A percentile compares a stretch with the other conserved stretches of the same genome.
phyloP scores from a whole-genome alignment of 164 flowering plant species.

The Aristolochia californica region DNA sequence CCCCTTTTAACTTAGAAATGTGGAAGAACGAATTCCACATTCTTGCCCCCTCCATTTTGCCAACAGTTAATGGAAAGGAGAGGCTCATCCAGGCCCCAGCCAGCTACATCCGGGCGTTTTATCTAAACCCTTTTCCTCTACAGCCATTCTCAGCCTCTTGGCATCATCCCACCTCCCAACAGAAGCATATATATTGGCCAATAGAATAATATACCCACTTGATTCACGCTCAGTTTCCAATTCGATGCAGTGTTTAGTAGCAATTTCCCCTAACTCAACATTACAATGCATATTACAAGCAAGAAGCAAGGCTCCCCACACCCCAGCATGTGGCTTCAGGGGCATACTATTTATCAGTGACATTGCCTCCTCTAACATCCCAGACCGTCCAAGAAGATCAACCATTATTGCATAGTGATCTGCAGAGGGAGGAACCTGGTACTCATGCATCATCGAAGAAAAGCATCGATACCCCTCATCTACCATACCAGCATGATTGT shows the following conservation, averaged over 20 bases:
- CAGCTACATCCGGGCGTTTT: conserved; percentile 38
- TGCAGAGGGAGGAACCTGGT: conserved; percentile 25
- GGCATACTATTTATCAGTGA: conserved; percentile 34
- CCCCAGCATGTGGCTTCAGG: conserved; percentile 31
- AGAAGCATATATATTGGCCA: conserved; percentile 36
- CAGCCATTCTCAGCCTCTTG: conserved; percentile 19
- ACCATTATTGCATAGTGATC: conserved; percentile 45
- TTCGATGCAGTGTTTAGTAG: conserved; percentile 27
- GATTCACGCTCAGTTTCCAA: conserved; percentile 25
- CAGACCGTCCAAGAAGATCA: conserved; percentile 38
- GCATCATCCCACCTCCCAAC: conserved; percentile 41
- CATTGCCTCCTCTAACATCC: conserved; percentile 29
- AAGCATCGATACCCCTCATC: conserved; percentile 35
- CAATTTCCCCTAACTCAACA: conserved; percentile 36
- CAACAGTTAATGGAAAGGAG: background rate
- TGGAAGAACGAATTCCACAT: too few species aligned
- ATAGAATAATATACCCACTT: conserved; percentile 26
- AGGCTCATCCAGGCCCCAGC: conserved; percentile 7
- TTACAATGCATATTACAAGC: conserved; percentile 33
- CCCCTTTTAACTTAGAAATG: too few species aligned
- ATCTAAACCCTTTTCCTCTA: conserved; percentile 19
- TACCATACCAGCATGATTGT: conserved; percentile 35
- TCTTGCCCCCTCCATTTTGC: background rate
- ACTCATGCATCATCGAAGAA: conserved; percentile 15
- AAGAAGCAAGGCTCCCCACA: conserved; percentile 46